Percentiles rank a stretch among this genome's conserved stretches.
These are phyloP conservation scores for Fusarium proliferatum DNA, from an alignment of 2,329 filamentous ascomycete genomes.

Conservation along the genomic window DNA sequence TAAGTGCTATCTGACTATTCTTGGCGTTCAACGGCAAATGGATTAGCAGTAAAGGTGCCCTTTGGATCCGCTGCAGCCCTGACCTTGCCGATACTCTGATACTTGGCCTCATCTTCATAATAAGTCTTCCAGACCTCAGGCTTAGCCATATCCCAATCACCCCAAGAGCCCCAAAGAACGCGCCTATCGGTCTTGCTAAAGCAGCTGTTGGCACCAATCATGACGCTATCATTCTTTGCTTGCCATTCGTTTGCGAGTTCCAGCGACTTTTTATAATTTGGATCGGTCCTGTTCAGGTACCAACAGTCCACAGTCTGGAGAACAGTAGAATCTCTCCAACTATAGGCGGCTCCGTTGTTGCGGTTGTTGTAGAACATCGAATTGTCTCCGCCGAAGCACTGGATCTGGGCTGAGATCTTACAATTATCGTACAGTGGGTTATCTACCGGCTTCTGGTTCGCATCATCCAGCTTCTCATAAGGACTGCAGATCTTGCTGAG, in stretches of 20 bases:
- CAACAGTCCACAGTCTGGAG: background rate
- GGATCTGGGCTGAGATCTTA: background rate
- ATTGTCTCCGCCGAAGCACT: background rate
- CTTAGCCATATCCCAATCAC: background rate
- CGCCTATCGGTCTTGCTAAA: background rate
- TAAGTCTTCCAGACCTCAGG: background rate
- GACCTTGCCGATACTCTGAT: background rate
- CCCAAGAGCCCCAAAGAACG: background rate
- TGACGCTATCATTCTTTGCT: rapidly evolving
- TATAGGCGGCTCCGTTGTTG: background rate
- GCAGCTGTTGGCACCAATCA: background rate
- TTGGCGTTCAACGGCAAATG: background rate
- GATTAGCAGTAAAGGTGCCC: background rate
- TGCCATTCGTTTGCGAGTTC: background rate
- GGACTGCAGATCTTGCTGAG: background rate
- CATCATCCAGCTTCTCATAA: background rate
- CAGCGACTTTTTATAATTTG: rapidly evolving
- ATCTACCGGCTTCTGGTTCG: rapidly evolving
- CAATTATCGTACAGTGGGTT: background rate
- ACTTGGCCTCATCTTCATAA: background rate
- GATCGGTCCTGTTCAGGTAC: background rate
- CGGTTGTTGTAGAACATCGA: background rate
- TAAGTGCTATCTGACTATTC: too few species aligned
- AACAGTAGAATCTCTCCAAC: background rate
- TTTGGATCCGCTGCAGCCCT: background rate